A percentile compares a stretch with the other conserved stretches of the same genome.
These are phyloP conservation scores for Xylariaceae sp. DNA, from an alignment of 2,329 filamentous ascomycete species.

Conservation along the genomic window DNA sequence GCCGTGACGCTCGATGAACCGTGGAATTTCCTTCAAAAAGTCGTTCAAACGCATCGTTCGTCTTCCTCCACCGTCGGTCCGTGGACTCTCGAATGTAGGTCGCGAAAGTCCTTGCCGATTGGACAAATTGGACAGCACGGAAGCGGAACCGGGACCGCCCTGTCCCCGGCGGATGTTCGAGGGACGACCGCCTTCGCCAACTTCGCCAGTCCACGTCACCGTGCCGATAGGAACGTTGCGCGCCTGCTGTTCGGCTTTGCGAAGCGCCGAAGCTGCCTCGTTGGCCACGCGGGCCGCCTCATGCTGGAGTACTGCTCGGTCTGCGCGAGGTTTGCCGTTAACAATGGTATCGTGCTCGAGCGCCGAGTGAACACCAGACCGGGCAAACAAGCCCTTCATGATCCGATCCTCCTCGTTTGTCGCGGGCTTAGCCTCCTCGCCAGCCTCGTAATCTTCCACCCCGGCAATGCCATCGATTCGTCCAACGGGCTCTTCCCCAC, in stretches of 20 bases:
- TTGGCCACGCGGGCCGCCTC: slow-evolving; percentile 83
- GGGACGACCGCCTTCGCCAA: slow-evolving; percentile 78
- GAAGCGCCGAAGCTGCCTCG: slow-evolving; percentile 77
- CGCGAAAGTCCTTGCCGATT: slow-evolving; percentile 57
- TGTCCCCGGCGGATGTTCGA: slow-evolving; percentile 57
- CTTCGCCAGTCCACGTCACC: slow-evolving; percentile 91
- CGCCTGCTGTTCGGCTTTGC: slow-evolving; percentile 75
- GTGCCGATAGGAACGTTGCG: slow-evolving; percentile 78
- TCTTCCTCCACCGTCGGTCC: slow-evolving; percentile 1
- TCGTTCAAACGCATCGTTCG: slow-evolving; percentile 43
- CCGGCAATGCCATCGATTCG: slow-evolving; percentile 44
- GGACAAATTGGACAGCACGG: slow-evolving; percentile 63
- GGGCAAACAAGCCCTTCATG: slow-evolving; percentile 87
- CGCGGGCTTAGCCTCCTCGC: slow-evolving; percentile 56
- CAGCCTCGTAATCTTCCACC: slow-evolving; percentile 46
- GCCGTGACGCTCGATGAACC: slow-evolving; percentile 79
- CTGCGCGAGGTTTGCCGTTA: slow-evolving; percentile 75
- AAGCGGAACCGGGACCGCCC: slow-evolving; percentile 60
- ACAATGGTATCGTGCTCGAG: slow-evolving; percentile 94
- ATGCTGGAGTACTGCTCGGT: slow-evolving; percentile 77
- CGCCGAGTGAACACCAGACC: slow-evolving; percentile 85
- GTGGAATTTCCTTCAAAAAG: slow-evolving; percentile 63
- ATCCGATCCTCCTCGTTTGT: slow-evolving; percentile 73
- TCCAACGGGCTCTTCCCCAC: slow-evolving; percentile 41
- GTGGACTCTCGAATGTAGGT: slow-evolving; percentile 55